These are phyloP conservation scores for Arabis hirsuta DNA, from an alignment of 345 rosid species.

Conservation along the genomic window DNA sequence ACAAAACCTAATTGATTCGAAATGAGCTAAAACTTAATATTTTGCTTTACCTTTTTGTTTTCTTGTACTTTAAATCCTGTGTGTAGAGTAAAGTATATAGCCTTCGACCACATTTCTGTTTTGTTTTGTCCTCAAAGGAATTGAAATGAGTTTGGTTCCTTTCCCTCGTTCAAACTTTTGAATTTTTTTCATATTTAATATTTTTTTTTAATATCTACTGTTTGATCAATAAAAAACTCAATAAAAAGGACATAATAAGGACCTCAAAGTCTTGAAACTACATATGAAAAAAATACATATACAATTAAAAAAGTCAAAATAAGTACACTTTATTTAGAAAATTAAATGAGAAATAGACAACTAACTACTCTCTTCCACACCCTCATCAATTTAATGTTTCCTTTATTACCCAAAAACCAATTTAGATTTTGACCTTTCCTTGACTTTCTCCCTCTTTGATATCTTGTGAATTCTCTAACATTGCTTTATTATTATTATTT, in stretches of 20 bases:
- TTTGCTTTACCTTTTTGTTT: conserved; percentile 5
- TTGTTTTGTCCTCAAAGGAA: background rate
- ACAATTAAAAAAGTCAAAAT: conserved; percentile 11
- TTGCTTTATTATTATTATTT: background rate
- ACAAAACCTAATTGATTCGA: background rate
- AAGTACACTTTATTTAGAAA: background rate
- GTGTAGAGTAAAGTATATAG: background rate
- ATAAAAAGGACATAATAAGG: background rate
- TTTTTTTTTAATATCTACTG: no score
- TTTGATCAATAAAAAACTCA: no score
- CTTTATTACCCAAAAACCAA: conserved; percentile 28
- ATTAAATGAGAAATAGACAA: conserved; percentile 40
- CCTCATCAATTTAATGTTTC: conserved; percentile 33
- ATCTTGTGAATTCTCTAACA: conserved; percentile 2
- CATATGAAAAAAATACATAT: background rate
- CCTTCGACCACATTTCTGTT: conserved; percentile 19
- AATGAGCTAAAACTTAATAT: background rate
- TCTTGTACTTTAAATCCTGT: conserved; percentile 18
- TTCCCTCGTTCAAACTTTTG: conserved; percentile 31
- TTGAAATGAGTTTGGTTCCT: conserved; percentile 22
- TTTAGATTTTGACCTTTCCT: conserved; percentile 26
- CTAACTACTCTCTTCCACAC: conserved; percentile 36
- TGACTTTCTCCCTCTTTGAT: conserved; percentile 15
- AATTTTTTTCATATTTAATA: background rate
- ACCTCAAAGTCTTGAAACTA: conserved; percentile 20